These are phyloP conservation scores for Fusarium zealandicum DNA, from an alignment of 2,329 filamentous ascomycete genomes.

Conservation along the genomic window DNA sequence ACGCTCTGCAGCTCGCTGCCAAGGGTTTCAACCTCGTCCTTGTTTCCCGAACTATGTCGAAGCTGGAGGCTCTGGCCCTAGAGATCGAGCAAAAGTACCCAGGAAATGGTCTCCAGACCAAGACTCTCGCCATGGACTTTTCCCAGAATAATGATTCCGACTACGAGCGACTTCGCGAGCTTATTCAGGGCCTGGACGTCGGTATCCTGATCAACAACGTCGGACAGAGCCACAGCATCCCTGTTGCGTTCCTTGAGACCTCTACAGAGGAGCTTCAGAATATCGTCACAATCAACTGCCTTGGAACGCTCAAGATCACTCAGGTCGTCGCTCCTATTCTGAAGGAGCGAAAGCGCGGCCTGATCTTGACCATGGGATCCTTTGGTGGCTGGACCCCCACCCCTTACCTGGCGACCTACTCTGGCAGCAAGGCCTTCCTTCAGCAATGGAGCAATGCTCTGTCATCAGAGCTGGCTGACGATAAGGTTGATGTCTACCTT, in stretches of 20 bases:
- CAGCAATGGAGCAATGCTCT: conserved; percentile 94
- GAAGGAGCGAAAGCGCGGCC: conserved; percentile 80
- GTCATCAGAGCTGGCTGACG: conserved; percentile 79
- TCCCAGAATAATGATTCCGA: conserved; percentile 78
- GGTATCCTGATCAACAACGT: conserved; percentile 96
- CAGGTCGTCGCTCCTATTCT: conserved; percentile 85
- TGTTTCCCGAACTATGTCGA: conserved; percentile 92
- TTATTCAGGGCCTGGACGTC: conserved; percentile 78
- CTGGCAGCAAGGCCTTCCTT: conserved; percentile 96
- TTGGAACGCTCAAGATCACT: conserved; percentile 87
- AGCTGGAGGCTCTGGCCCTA: conserved; percentile 78
- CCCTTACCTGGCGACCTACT: conserved; percentile 93
- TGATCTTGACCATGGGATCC: conserved; percentile 97
- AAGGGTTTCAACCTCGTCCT: conserved; percentile 96
- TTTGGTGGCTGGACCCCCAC: conserved; percentile 93
- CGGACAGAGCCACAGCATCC: conserved; percentile 91
- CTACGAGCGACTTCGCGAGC: conserved; percentile 74
- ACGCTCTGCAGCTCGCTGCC: conserved; percentile 84
- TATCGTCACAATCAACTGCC: conserved; percentile 95
- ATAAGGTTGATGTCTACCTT: conserved; percentile 88
- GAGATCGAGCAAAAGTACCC: conserved; percentile 78
- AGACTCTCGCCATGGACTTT: conserved; percentile 91
- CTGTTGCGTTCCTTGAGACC: conserved; percentile 86
- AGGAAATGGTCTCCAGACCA: conserved; percentile 69
- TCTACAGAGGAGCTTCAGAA: conserved; percentile 79